Conservation (phyloP, 2,329 filamentous ascomycete species). For the Leptographium lundbergii region DNA sequence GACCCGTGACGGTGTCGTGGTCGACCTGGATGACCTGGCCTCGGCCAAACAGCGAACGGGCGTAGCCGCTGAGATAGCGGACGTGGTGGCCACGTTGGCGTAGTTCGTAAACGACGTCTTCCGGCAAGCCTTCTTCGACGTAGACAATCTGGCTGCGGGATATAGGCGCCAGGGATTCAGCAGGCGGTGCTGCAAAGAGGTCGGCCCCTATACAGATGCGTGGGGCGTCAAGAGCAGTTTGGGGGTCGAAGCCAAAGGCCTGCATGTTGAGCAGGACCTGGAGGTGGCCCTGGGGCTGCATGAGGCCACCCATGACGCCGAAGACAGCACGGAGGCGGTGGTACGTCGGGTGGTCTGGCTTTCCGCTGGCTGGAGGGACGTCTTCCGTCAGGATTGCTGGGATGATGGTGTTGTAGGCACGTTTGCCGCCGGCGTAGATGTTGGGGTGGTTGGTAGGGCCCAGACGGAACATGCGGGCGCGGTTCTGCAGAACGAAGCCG, state of each 20-base stretch:
- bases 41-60: slow-evolving; percentile 62
- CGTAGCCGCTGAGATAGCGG: slow-evolving; percentile 48
- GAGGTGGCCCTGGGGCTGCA: slow-evolving; percentile 92
- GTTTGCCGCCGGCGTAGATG: slow-evolving; percentile 61
- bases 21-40: slow-evolving; percentile 73
- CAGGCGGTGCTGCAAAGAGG: slow-evolving; percentile 22
- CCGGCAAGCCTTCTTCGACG: slow-evolving; percentile 66
- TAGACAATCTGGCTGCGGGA: slow-evolving; percentile 49
- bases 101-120: slow-evolving; percentile 52
- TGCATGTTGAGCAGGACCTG: slow-evolving; percentile 85
- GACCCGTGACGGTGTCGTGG: slow-evolving; percentile 51
- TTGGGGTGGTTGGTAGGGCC: slow-evolving; percentile 57
- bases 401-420: slow-evolving; percentile 95
- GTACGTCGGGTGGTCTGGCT: background rate
- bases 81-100: slow-evolving; percentile 59
- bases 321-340: slow-evolving; percentile 20
- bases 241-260: slow-evolving; percentile 65
- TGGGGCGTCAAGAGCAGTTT: slow-evolving; percentile 78
- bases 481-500: slow-evolving; percentile 86
- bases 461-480: slow-evolving; percentile 73
- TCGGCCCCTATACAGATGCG: slow-evolving; percentile 69
- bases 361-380: background rate
- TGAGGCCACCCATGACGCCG: slow-evolving; percentile 94
- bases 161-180: slow-evolving; percentile 30
- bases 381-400: slow-evolving; percentile 71